Percentiles rank a stretch among this genome's conserved stretches.
Conservation (phyloP, 2,329 filamentous ascomycete genomes). For the Botrytis fabae region DNA sequence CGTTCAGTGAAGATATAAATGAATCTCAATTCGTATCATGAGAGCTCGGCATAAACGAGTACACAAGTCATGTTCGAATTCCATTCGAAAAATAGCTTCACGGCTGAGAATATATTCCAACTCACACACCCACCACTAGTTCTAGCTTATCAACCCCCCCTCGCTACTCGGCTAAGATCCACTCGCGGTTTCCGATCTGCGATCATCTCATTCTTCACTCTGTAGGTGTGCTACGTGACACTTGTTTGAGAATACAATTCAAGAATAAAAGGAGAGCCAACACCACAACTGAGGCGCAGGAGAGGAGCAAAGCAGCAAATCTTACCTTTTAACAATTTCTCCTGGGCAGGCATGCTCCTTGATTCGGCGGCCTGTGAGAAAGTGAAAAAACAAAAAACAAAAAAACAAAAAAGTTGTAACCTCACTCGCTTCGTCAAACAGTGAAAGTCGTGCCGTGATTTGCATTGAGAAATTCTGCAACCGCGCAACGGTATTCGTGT, state of each 20-base stretch:
- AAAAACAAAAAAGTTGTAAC: background rate
- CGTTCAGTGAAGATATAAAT: background rate
- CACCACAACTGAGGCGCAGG: accelerated
- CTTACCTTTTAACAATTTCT: background rate
- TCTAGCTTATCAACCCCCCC: accelerated
- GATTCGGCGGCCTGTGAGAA: background rate
- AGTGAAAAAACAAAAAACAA: too few species aligned
- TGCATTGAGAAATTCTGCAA: background rate
- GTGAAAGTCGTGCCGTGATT: background rate
- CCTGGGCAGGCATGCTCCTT: background rate
- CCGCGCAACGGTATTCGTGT: background rate
- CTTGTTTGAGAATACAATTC: too few species aligned
- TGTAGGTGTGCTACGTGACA: background rate
- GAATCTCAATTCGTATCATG: background rate
- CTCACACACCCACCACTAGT: background rate
- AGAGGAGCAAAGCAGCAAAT: background rate
- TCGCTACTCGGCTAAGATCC: background rate
- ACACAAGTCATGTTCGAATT: background rate
- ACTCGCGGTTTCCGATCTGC: background rate
- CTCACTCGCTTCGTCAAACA: background rate
- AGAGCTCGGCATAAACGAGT: background rate
- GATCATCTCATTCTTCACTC: background rate
- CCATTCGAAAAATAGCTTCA: too few species aligned
- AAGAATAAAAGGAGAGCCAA: too few species aligned
- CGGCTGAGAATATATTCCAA: too few species aligned